Base-by-base conservation (phyloP, 1,284 basidiomycete genomes). In the Austroboletus niveus region DNA sequence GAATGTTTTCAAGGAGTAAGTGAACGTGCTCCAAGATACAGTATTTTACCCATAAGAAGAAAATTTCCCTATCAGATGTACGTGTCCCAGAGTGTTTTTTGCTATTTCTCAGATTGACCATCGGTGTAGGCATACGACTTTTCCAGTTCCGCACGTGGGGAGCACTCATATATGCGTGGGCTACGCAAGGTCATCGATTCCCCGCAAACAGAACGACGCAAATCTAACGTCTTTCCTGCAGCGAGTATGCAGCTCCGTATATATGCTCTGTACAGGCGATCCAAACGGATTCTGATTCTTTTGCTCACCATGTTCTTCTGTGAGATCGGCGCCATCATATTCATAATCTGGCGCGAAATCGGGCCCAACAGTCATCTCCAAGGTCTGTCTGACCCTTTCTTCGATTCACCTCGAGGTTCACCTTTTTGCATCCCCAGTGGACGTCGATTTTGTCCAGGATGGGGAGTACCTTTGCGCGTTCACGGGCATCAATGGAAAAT, bases 71-170 rank as follows among this genome's bases (percentile, higher is more conserved):
- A 42, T 35, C 31, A 68, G 64, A 46, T 65, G 63, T 66, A 56
- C 27, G 63, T 52, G 31, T 34, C 8, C 8, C 41, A 22, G 17
- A 29, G 34, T 10, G 5, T 9, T 22, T 22, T 12, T 12, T n/a
- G 11, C 9, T 2, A 20, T 41, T 38, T 7, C 8, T 40, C 29
- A 12, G 22, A 41, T 12, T 57, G 34, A 63, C 7, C 5, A n/a
- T 42, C 22, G 17, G 17, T 4, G 10, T 35, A 70, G 68, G 68
- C 27, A 48, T 56, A 47, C 59, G 42, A 8, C 59, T 70, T 32
- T 66, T 70, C 47, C 48, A 55, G 42, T 60, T 66, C 45, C 68
- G 68, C 41, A 65, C 66, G 27, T 66, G 64, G 68, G 64, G 64
- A n/a, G 62, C 68, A 24, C 58, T 70, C 17, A 47, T 27, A 32